A percentile compares a stretch with the other conserved stretches of the same genome.
Evolutionary conservation across 2,329 filamentous ascomycete genomes (phyloP).

Genomic region (Hypoxylon sp.): DNA sequence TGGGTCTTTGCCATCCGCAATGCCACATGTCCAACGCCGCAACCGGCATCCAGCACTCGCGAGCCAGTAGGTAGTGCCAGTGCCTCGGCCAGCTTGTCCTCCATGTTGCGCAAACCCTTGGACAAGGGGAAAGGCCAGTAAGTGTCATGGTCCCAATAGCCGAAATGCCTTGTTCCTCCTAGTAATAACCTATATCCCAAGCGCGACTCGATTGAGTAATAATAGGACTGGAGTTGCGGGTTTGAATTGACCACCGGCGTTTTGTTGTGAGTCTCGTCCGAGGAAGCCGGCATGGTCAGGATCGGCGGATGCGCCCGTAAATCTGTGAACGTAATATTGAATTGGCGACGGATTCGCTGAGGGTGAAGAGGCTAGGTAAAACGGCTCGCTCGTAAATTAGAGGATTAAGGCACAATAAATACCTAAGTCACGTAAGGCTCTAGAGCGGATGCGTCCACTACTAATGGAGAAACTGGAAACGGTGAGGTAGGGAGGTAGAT

Average conservation of each 20-base stretch:
- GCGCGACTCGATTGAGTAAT: constrained; percentile 62
- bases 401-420: not conserved
- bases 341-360: not conserved
- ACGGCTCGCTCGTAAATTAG: not conserved
- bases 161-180: constrained; percentile 66
- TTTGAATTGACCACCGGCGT: constrained; percentile 57
- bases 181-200: constrained; percentile 61
- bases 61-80: constrained; percentile 59
- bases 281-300: constrained; percentile 11
- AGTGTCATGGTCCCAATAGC: constrained; percentile 63
- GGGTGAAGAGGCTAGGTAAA: not conserved
- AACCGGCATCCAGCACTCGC: constrained; percentile 67
- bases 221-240: constrained; percentile 61
- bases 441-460: too few species aligned
- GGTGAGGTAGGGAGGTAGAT: too few species aligned
- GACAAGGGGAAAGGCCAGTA: constrained; percentile 65
- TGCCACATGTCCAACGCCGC: constrained; percentile 66
- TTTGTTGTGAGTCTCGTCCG: constrained; percentile 1
- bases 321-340: not conserved
- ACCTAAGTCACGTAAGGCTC: not conserved
- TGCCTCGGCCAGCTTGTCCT: constrained; percentile 61
- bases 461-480: too few species aligned
- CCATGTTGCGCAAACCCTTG: constrained; percentile 63
- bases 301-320: not conserved
- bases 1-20: constrained; percentile 61